Evolutionary conservation across 768 basidiomycete species (phyloP), one percentile per base, ranked within the genome.

Genomic region (Leucocoprinus leucothites): DNA sequence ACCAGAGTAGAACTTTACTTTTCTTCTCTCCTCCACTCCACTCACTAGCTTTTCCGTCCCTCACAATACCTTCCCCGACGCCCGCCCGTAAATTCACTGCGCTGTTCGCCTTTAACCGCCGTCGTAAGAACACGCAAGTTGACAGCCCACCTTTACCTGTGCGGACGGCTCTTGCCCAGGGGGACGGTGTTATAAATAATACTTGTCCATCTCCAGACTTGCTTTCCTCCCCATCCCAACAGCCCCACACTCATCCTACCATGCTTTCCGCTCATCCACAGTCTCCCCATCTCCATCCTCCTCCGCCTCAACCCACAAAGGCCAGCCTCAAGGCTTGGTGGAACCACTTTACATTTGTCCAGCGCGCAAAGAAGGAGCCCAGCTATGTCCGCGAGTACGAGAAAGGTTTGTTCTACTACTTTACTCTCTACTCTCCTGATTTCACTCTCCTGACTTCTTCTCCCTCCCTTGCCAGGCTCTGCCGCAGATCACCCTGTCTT

Each of bases 311-410:
- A 22, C 76, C 82, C 5, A 73, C 77, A 9, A 85, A 77, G 58
- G 81, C 82, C 1, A 81, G 72, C 57, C 80, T 90, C 48, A 87
- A 85, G 72, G 81, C 89, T 9, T 94, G 91, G 91, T 91, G 91
- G 87, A 79, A 82, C 44, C 82, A 85, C 60, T 89, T 93, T 61
- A 84, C 81, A 2, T 79, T 83, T 57, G 75, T 78, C 1, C 86
- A 87, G 67, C 80, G 76, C 60, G 59, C 76, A 14, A 89, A 84
- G 73, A 85, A 81, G 62, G 76, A 82, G 22, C 70, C 69, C 3
- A 80, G 71, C 28, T 53, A 41, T 28, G 42, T 48, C 21, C 57
- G 51, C 28, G 51, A 44, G 18, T 53, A 53, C 18, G 51, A 47
- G 45, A 48, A 48, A 52, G 46, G 51, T 44, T 3, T 18, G 49